Percentiles rank a stretch among this genome's conserved stretches.
Conservation (phyloP, 129 eudicot species). For the Sambucus nigra region DNA sequence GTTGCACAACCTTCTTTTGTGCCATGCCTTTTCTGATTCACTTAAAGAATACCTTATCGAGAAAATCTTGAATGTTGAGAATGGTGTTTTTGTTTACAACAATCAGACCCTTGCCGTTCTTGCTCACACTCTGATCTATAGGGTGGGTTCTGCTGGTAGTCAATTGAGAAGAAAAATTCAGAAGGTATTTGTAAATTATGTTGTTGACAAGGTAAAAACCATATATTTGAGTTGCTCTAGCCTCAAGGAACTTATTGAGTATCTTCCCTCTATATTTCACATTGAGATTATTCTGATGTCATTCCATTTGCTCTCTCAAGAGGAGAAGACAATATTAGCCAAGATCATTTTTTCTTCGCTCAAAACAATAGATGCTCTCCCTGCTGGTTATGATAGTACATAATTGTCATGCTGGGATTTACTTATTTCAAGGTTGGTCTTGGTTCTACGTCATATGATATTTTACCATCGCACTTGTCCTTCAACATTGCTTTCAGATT, state of each 20-base stretch:
- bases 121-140: slow-evolving; percentile 54
- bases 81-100: slow-evolving; percentile 65
- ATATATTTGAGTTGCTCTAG: slow-evolving; percentile 26
- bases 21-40: slow-evolving; percentile 40
- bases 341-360: slow-evolving; percentile 47
- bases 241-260: slow-evolving; percentile 48
- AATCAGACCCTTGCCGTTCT: slow-evolving; percentile 73
- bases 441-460: slow-evolving; percentile 80
- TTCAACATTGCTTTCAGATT: slow-evolving; percentile 60
- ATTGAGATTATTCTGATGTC: slow-evolving; percentile 81
- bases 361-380: slow-evolving; percentile 32
- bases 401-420: slow-evolving; percentile 86
- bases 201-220: slow-evolving; percentile 45
- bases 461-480: slow-evolving; percentile 73
- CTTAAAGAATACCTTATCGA: slow-evolving; percentile 64
- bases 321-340: slow-evolving; percentile 57
- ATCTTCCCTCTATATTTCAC: slow-evolving; percentile 79
- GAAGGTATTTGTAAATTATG: slow-evolving; percentile 46
- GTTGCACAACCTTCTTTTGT: slow-evolving; percentile 54
- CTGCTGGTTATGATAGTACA: slow-evolving; percentile 33
- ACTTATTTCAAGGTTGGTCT: slow-evolving; percentile 66
- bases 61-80: slow-evolving; percentile 50
- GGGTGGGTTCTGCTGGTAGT: slow-evolving; percentile 54
- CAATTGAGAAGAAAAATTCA: slow-evolving; percentile 52
- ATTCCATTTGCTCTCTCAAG: slow-evolving; percentile 74